Percentiles rank a stretch among this genome's conserved stretches.
Conservation (phyloP, 179 eudicot species). For the Drosera spatulata region DNA sequence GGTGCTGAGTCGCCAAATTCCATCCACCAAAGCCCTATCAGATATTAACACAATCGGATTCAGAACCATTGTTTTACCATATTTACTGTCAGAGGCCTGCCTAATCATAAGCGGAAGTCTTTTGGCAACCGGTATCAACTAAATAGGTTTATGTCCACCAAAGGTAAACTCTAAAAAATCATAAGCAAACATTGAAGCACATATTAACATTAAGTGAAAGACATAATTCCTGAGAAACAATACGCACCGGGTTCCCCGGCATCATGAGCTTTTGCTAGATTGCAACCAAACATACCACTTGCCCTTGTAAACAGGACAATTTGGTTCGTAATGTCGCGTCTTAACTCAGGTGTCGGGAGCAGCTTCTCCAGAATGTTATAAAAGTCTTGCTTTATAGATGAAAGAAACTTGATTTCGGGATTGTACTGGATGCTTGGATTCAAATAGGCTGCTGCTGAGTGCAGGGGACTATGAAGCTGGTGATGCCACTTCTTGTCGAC, state of each 20-base stretch:
- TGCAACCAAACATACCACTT: constrained; percentile 90
- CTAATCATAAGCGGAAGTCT: too few species aligned
- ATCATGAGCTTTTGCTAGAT: constrained; percentile 86
- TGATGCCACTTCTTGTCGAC: constrained; percentile 83
- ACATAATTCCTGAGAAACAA: neutral
- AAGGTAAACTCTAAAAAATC: too few species aligned
- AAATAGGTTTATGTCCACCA: too few species aligned
- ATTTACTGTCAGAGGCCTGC: too few species aligned
- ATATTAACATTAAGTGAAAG: too few species aligned
- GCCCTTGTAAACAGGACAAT: constrained; percentile 72
- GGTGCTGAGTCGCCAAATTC: constrained; percentile 95
- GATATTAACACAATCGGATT: neutral
- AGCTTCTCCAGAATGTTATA: constrained; percentile 75
- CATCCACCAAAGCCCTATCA: constrained; percentile 93
- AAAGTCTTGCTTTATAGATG: constrained; percentile 77
- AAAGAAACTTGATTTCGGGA: constrained; percentile 79
- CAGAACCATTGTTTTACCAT: too few species aligned
- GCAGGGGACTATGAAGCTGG: constrained; percentile 79
- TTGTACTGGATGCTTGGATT: constrained; percentile 93
- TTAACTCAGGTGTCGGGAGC: constrained; percentile 77
- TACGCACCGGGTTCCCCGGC: constrained; percentile 74
- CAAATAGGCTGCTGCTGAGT: constrained; percentile 91
- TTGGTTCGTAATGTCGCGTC: constrained; percentile 82
- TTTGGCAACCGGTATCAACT: too few species aligned
- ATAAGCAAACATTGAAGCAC: too few species aligned